A percentile compares a stretch with the other conserved stretches of the same genome.
Conservation (phyloP, 2,329 filamentous ascomycete genomes). For the Pseudogymnoascus sp. region DNA sequence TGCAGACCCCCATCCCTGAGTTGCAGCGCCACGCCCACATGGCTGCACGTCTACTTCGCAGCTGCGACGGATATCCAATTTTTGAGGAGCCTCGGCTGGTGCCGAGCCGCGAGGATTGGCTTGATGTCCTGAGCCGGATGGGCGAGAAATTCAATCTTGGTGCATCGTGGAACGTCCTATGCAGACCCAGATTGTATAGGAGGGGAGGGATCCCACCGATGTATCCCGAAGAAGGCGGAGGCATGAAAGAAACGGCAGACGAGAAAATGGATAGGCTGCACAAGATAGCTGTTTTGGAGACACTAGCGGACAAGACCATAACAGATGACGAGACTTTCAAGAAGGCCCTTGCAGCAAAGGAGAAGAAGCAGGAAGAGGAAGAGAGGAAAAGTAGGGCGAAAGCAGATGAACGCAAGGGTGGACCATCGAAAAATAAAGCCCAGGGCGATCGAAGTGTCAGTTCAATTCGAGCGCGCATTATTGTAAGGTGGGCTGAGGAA, state of each 20-base stretch:
- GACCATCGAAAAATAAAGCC: slow-evolving; percentile 17
- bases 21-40: slow-evolving; percentile 73
- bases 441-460: slow-evolving; percentile 54
- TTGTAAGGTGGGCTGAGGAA: slow-evolving; percentile 61
- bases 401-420: slow-evolving; percentile 47
- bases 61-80: slow-evolving; percentile 72
- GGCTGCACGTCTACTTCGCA: slow-evolving; percentile 64
- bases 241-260: slow-evolving; percentile 38
- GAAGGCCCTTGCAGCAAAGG: slow-evolving; percentile 52
- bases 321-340: slow-evolving; percentile 59
- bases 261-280: slow-evolving; percentile 51
- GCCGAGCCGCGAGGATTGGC: slow-evolving; percentile 70
- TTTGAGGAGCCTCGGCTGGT: slow-evolving; percentile 61
- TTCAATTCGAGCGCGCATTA: slow-evolving; percentile 60
- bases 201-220: neutral
- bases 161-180: slow-evolving; percentile 63
- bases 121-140: slow-evolving; percentile 59
- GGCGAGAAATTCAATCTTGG: slow-evolving; percentile 62
- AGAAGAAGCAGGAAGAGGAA: slow-evolving; percentile 51
- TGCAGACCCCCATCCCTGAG: slow-evolving; percentile 71
- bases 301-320: slow-evolving; percentile 58
- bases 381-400: slow-evolving; percentile 26
- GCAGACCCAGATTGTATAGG: slow-evolving; percentile 37
- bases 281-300: slow-evolving; percentile 58
- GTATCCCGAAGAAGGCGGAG: slow-evolving; percentile 40